Conservation (phyloP, 306 rosid species). For the Macrotyloma uniflorum region DNA sequence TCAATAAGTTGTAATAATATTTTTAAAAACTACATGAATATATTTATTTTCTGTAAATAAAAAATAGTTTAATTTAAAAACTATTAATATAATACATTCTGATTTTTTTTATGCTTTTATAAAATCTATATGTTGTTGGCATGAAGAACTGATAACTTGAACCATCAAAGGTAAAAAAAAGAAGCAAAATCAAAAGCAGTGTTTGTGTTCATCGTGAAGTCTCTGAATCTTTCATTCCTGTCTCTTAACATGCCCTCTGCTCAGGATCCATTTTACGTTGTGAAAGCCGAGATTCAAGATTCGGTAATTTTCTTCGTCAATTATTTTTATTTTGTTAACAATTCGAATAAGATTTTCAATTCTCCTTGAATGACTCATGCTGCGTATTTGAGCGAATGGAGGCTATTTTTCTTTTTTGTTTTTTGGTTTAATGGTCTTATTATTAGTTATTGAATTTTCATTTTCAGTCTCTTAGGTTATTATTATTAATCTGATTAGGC, state of each 20-base stretch:
- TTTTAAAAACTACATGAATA: not conserved
- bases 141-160: not conserved
- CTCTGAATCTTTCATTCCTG: not conserved
- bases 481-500: constrained; percentile 23
- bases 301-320: constrained; percentile 56
- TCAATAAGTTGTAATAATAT: not conserved
- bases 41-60: not conserved
- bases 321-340: not conserved
- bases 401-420: not conserved
- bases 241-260: constrained; percentile 77
- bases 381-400: not conserved
- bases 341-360: not conserved
- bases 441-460: not conserved
- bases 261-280: constrained; percentile 97
- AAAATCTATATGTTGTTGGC: not conserved
- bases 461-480: constrained; percentile 1
- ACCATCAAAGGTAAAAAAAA: not conserved
- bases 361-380: not conserved
- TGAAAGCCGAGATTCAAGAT: constrained; percentile 92
- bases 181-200: not conserved
- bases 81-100: not conserved
- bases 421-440: not conserved
- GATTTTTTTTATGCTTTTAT: not conserved
- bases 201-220: not conserved
- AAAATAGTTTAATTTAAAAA: not conserved